Percentiles rank a stretch among this genome's conserved stretches.
These are phyloP conservation scores for Dothiorella sarmentorum DNA, from an alignment of 2,329 filamentous ascomycete species.

Conservation along the genomic window DNA sequence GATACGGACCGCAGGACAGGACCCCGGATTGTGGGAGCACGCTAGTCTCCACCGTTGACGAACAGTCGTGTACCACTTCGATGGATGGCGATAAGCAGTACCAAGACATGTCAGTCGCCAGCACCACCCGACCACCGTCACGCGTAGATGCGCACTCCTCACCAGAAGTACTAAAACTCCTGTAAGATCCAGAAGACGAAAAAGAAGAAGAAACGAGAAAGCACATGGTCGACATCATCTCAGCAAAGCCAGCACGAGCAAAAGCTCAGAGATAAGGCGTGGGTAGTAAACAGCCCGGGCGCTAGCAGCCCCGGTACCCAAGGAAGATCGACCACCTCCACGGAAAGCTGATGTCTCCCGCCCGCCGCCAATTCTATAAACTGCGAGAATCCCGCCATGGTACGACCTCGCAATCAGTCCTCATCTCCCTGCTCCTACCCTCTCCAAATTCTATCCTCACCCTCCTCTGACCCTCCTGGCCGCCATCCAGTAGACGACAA, in stretches of 20 bases:
- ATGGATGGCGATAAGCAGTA: slow-evolving; percentile 1
- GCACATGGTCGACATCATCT: not conserved
- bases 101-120: slow-evolving; percentile 2
- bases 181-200: too few species aligned
- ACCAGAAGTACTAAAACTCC: not conserved
- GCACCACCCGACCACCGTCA: slow-evolving; percentile 5
- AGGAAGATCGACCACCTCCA: slow-evolving; percentile 9
- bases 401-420: not conserved
- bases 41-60: not conserved
- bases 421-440: not conserved
- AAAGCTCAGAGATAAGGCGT: not conserved
- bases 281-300: not conserved
- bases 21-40: not conserved
- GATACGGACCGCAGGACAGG: not conserved
- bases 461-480: not conserved
- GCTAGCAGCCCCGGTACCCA: slow-evolving; percentile 8
- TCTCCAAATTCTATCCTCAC: not conserved
- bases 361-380: slow-evolving; percentile 3
- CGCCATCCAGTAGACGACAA: not conserved
- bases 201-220: not conserved
- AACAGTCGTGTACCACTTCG: not conserved
- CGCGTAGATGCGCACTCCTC: not conserved
- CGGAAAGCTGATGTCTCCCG: slow-evolving; percentile 8
- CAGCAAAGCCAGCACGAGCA: not conserved
- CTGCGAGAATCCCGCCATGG: not conserved